Conservation (phyloP, 2,329 filamentous ascomycete species). For the Arthrocladium fulminans region DNA sequence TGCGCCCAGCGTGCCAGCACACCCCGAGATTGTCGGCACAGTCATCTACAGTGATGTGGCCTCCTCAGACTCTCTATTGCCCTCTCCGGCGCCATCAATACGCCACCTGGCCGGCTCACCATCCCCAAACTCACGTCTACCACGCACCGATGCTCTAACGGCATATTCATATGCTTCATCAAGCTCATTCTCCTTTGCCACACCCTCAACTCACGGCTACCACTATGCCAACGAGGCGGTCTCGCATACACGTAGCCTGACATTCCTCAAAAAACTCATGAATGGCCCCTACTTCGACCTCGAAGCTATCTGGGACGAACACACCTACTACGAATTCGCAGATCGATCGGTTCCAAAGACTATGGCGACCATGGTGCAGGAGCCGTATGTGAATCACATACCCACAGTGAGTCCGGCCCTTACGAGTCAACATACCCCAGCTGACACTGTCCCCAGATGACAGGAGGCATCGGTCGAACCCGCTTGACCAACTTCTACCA, state of each 20-base stretch:
- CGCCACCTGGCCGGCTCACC: conserved; percentile 25
- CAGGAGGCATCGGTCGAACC: conserved; percentile 60
- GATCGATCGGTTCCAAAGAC: conserved; percentile 61
- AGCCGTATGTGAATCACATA: conserved; percentile 72
- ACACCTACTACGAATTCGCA: conserved; percentile 62
- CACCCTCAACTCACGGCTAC: conserved; percentile 46
- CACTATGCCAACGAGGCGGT: conserved; percentile 48
- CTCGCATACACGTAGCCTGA: conserved; percentile 53
- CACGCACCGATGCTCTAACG: conserved; percentile 16
- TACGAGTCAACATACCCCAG: neutral
- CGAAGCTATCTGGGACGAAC: conserved; percentile 71
- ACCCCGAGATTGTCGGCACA: conserved; percentile 25
- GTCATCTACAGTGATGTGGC: conserved; percentile 26
- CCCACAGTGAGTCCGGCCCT: conserved; percentile 47
- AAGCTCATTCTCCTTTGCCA: conserved; percentile 36
- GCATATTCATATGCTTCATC: conserved; percentile 40
- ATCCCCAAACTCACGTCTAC: neutral
- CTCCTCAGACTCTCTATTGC: conserved; percentile 12
- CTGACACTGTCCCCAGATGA: conserved; percentile 33
- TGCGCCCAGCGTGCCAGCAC: conserved; percentile 16
- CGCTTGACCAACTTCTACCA: conserved; percentile 59
- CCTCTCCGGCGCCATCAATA: conserved; percentile 21
- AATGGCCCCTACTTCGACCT: conserved; percentile 42
- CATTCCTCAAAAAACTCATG: conserved; percentile 10
- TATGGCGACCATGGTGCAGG: conserved; percentile 72